Percentiles rank a stretch among this genome's conserved stretches.
Evolutionary conservation across 1,284 basidiomycete genomes (phyloP).

Genomic region (Xerocomus minutiporus): DNA sequence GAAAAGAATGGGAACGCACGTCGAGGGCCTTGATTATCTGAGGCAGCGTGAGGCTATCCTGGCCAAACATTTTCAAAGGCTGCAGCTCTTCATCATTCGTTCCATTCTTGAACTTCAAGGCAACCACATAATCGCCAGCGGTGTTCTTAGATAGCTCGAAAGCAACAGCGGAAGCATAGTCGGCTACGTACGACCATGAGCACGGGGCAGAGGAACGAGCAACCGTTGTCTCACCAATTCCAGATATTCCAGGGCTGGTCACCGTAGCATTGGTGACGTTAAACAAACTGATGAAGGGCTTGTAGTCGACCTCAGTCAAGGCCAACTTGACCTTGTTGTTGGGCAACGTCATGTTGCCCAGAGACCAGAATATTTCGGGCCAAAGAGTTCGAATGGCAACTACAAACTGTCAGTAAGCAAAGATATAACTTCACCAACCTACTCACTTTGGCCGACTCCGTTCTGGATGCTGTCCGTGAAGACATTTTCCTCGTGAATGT

Average conservation of each 20-base stretch:
- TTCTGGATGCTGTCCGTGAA: conserved; percentile 40
- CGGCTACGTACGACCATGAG: conserved; percentile 31
- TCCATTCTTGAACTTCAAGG: conserved; percentile 50
- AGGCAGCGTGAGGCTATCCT: conserved; percentile 29
- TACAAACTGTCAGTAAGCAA: not conserved
- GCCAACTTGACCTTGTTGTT: conserved; percentile 41
- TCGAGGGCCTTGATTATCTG: conserved; percentile 34
- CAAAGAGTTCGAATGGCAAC: conserved; percentile 41
- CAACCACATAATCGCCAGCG: conserved; percentile 22
- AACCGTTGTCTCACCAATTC: conserved; percentile 31
- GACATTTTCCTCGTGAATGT: conserved; percentile 47
- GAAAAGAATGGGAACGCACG: conserved; percentile 16
- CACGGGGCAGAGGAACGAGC: not conserved
- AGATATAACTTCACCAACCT: not conserved
- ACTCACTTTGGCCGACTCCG: conserved; percentile 44
- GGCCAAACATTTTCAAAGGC: conserved; percentile 30
- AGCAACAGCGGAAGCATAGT: conserved; percentile 46
- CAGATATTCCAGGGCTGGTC: conserved; percentile 32
- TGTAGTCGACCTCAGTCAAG: conserved; percentile 44
- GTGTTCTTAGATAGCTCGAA: conserved; percentile 38
- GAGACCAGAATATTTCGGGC: conserved; percentile 40
- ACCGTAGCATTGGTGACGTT: conserved; percentile 41
- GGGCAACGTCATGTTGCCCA: conserved; percentile 39
- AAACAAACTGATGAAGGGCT: conserved; percentile 50
- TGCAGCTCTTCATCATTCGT: conserved; percentile 30